Conservation (phyloP, 2,329 filamentous ascomycete species). For the Cladophialophora carrionii region DNA sequence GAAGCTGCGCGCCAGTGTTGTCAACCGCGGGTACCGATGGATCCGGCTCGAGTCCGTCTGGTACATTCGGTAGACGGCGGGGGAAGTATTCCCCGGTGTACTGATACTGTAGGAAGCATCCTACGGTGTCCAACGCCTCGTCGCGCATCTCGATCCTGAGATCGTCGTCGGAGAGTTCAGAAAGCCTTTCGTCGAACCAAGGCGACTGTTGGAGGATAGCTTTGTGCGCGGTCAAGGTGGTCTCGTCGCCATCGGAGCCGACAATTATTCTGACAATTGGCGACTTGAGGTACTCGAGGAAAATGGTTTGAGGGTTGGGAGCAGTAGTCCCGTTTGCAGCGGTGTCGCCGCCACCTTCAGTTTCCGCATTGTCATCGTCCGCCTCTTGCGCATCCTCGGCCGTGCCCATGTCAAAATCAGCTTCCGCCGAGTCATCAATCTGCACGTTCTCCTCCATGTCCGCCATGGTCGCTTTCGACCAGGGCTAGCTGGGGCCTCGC, state of each 20-base stretch:
- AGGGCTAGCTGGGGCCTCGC: background rate
- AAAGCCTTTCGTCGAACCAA: constrained; percentile 57
- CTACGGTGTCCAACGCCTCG: constrained; percentile 73
- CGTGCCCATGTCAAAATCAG: constrained; percentile 41
- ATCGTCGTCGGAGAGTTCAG: constrained; percentile 17
- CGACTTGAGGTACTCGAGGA: constrained; percentile 63
- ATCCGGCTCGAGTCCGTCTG: constrained; percentile 71
- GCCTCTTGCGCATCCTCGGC: constrained; percentile 34
- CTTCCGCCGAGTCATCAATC: constrained; percentile 30
- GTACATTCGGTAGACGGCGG: constrained; percentile 59
- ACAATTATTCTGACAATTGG: constrained; percentile 71
- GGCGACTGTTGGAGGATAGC: constrained; percentile 73
- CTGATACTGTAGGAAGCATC: constrained; percentile 79
- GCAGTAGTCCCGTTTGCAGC: constrained; percentile 23
- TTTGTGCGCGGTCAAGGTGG: constrained; percentile 77
- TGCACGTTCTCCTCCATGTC: constrained; percentile 37
- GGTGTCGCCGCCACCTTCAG: constrained; percentile 32
- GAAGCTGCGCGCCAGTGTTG: constrained; percentile 76
- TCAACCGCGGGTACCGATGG: constrained; percentile 68
- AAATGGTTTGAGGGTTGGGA: constrained; percentile 40
- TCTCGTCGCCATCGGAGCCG: constrained; percentile 62
- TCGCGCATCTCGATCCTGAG: constrained; percentile 63
- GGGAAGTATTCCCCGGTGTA: constrained; percentile 90
- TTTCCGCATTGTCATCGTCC: constrained; percentile 34
- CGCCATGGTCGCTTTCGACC: constrained; percentile 31